Conservation (phyloP, 2,329 filamentous ascomycete species). For the Harringtonia lauricola region DNA sequence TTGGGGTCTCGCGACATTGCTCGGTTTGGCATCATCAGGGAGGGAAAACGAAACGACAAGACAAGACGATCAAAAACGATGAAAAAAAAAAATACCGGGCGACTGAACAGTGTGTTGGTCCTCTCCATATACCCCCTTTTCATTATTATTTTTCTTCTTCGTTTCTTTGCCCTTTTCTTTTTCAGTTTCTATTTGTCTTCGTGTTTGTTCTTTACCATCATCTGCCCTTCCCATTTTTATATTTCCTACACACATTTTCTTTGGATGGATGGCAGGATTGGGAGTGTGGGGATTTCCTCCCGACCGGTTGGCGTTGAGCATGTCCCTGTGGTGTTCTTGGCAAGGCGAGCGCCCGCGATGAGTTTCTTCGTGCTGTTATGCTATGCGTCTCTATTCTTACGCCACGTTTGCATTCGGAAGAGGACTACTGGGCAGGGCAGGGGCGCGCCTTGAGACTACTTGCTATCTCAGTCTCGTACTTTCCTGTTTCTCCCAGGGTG, state of each 20-base stretch:
- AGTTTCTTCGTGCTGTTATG: background rate
- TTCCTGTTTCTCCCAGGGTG: no score
- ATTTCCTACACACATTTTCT: background rate
- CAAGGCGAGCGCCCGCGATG: background rate
- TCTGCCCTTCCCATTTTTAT: no score
- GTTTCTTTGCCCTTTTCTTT: background rate
- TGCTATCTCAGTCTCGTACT: no score
- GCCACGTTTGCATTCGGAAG: no score
- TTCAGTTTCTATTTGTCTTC: background rate
- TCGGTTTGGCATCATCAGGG: background rate
- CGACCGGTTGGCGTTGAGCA: conserved; percentile 6
- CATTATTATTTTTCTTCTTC: background rate
- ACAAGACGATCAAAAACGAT: background rate
- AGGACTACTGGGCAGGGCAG: no score
- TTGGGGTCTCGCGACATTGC: no score
- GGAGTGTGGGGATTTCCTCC: background rate
- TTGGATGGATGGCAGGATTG: background rate
- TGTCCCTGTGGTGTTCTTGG: background rate
- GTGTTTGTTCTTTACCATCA: background rate
- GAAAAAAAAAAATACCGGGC: background rate
- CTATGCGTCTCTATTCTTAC: no score
- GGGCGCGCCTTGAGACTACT: no score
- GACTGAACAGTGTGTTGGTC: background rate
- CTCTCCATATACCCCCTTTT: conserved; percentile 1
- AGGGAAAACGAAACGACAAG: background rate